phyloP scores from a whole-genome alignment of 257 asterid species.

The Ilex aquifolium region DNA sequence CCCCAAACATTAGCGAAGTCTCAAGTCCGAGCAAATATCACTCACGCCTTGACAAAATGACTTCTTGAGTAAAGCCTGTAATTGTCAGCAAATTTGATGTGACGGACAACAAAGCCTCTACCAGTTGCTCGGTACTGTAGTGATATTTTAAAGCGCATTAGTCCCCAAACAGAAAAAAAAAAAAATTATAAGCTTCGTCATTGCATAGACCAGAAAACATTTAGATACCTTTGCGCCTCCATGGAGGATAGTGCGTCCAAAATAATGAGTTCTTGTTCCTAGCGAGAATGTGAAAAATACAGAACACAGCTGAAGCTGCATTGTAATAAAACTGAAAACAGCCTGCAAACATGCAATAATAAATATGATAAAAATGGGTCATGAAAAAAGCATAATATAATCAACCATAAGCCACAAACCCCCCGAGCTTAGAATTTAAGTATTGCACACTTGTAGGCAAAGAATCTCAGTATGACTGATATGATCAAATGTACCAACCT shows the following conservation, averaged over 20 bases:
- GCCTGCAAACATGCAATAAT: slow-evolving; percentile 52
- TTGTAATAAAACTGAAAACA: slow-evolving; percentile 84
- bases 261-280: slow-evolving; percentile 93
- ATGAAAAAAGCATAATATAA: slow-evolving; percentile 1
- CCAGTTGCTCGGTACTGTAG: slow-evolving; percentile 93
- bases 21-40: not conserved
- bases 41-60: slow-evolving; percentile 97
- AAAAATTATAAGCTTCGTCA: not conserved
- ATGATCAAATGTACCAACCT: slow-evolving; percentile 40
- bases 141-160: not conserved
- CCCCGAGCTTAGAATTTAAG: not conserved
- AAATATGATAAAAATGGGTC: not conserved
- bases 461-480: not conserved
- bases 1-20: slow-evolving; percentile 1
- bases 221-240: slow-evolving; percentile 94
- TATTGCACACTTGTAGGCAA: not conserved
- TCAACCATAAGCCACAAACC: not conserved
- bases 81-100: slow-evolving; percentile 93
- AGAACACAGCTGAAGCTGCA: slow-evolving; percentile 98
- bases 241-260: slow-evolving; percentile 97
- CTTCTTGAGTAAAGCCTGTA: slow-evolving; percentile 95
- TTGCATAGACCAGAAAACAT: not conserved
- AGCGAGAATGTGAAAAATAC: slow-evolving; percentile 94
- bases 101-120: slow-evolving; percentile 95
- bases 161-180: not conserved